Evolutionary conservation across 176 grass and related monocot genomes (phyloP), one percentile per base, ranked within the genome.

Genomic region (Musa troglodytarum): DNA sequence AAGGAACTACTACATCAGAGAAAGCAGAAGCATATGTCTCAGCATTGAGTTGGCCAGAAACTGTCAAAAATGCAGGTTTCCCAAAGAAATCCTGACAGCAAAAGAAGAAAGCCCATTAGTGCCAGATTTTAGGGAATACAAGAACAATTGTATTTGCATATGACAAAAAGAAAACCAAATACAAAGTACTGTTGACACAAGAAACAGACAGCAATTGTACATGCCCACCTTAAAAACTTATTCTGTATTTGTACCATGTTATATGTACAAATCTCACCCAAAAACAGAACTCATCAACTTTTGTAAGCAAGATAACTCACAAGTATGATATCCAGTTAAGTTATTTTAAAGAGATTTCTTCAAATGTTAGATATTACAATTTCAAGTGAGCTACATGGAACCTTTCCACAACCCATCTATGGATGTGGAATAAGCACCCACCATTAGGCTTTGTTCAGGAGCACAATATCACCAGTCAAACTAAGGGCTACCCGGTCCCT

Each of bases 11-110:
- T 93, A 98, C 94, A 91, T 98, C 94, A 84, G 86, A 91, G 76
- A 98, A 75, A 81, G 94, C 90, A 76, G 84, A 86, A 75, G 94
- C 94, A 19, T 93, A 98, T 78, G 94, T 87, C 89, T 98, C 94
- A 8, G 89, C 94, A 84, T 98, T 98, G 7, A 98, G 86, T 76
- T 98, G 94, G 57, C 94, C 94, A 52, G 94, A 98, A 9, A 98
- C 90, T 15, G 94, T 98, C 78, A 98, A 81, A 84, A 98, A 98
- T 85, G 94, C 94, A 77, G 94, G 94, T 93, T 89, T 98, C 71
- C 90, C 83, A 88, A 98, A 98, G 82, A 98, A 98, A 78, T 98
- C 94, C 94, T 98, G 85, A 21, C 29, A 87, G 66, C 52, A 73
- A 23, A 74, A 28, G 61, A 89, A 61, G 77, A 63, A 80, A 84